A percentile compares a stretch with the other conserved stretches of the same genome.
Conservation (phyloP, 257 asterid species). For the Nicotiana attenuata region DNA sequence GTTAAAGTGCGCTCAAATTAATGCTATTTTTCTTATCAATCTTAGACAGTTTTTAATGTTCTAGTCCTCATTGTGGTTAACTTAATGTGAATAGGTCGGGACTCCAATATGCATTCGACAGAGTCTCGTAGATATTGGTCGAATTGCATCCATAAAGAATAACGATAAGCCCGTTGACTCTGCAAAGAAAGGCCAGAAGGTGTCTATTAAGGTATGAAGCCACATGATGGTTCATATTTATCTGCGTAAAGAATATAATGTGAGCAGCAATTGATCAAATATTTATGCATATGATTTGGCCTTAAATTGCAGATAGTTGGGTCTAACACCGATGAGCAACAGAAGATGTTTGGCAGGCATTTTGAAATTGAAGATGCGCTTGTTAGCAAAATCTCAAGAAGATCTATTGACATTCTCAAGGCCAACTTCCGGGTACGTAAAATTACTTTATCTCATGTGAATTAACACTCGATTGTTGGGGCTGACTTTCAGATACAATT, state of each 20-base stretch:
- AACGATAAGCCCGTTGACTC: constrained; percentile 81
- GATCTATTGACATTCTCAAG: constrained; percentile 80
- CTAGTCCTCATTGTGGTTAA: not conserved
- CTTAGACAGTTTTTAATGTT: constrained; percentile 11
- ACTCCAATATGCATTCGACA: constrained; percentile 60
- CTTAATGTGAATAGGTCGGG: constrained; percentile 41
- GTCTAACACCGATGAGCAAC: constrained; percentile 76
- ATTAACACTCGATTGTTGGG: not conserved
- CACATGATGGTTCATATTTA: not conserved
- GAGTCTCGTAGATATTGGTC: constrained; percentile 73
- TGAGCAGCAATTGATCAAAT: not conserved
- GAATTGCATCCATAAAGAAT: constrained; percentile 79
- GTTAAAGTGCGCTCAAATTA: no score
- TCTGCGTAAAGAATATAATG: not conserved
- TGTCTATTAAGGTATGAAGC: constrained; percentile 81
- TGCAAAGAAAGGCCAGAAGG: constrained; percentile 88
- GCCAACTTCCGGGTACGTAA: constrained; percentile 66
- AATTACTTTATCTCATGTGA: not conserved
- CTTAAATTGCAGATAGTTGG: constrained; percentile 57
- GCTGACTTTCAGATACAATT: not conserved
- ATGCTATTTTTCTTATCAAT: not conserved
- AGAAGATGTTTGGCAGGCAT: constrained; percentile 93
- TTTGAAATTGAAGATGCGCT: constrained; percentile 90
- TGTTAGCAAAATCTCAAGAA: constrained; percentile 81
- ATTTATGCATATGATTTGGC: not conserved